These are phyloP conservation scores for Fonsecaea monophora DNA, from an alignment of 2,329 filamentous ascomycete species.

Conservation along the genomic window DNA sequence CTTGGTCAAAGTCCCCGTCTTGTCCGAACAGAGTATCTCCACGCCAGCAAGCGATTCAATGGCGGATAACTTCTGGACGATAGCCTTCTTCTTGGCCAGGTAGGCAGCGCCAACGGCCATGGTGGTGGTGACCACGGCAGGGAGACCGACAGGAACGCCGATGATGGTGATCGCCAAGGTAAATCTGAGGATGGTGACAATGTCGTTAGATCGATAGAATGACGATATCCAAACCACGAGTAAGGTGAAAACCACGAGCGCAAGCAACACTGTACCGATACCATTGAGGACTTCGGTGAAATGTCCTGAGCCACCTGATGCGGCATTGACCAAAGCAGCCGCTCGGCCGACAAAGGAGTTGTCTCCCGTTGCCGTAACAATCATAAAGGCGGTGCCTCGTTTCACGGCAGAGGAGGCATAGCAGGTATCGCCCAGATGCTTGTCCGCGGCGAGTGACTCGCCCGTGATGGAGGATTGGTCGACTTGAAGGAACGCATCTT, in stretches of 20 bases:
- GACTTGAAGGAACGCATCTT: slow-evolving; percentile 84
- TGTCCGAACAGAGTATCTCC: slow-evolving; percentile 92
- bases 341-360: slow-evolving; percentile 89
- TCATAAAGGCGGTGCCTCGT: slow-evolving; percentile 83
- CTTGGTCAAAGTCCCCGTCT: slow-evolving; percentile 91
- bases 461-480: slow-evolving; percentile 93
- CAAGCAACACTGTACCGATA: slow-evolving; percentile 79
- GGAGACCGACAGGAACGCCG: slow-evolving; percentile 90
- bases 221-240: slow-evolving; percentile 84
- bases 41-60: slow-evolving; percentile 93
- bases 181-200: slow-evolving; percentile 80
- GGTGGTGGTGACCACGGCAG: slow-evolving; percentile 90
- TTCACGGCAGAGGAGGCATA: slow-evolving; percentile 89
- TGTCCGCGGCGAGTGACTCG: slow-evolving; percentile 89
- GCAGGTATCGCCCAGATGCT: slow-evolving; percentile 79
- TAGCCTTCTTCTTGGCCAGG: slow-evolving; percentile 89
- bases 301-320: slow-evolving; percentile 76
- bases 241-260: slow-evolving; percentile 80
- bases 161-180: slow-evolving; percentile 90
- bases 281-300: slow-evolving; percentile 91
- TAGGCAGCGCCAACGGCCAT: slow-evolving; percentile 94
- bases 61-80: slow-evolving; percentile 89
- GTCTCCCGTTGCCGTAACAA: slow-evolving; percentile 85
- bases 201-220: slow-evolving; percentile 85
- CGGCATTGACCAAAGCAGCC: slow-evolving; percentile 81